Base-by-base conservation (phyloP, 2,329 filamentous ascomycete species). In the Sporothrix dimorphospora region DNA sequence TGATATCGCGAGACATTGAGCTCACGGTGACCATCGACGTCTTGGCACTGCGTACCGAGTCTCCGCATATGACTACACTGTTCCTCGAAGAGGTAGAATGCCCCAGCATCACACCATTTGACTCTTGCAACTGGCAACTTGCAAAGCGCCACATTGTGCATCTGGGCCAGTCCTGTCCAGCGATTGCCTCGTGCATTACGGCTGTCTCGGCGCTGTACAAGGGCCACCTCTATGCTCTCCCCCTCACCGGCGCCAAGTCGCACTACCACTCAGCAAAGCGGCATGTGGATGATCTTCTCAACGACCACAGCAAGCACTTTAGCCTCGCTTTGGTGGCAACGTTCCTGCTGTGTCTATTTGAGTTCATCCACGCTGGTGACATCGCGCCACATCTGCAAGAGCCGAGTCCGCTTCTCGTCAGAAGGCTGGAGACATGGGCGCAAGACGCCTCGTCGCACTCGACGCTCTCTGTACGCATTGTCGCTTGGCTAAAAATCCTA, bases 1-100 rank as follows among this genome's bases (percentile, higher is more conserved):
- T 68, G 27, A 68, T 68, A 30, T 68, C 65, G 9, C 65, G 65
- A 34, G 65, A 68, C 16, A 68, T 68, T 16, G 65, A 68, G 65
- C 65, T 68, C 42, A 68, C 65, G 4, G 45, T 47, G 42, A 68
- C 65, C n/a, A 68, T 68, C 24, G 65, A 68, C 27, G 27, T 68
- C 21, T n/a, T 68, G 42, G 65, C 42, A 4, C 27, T 68, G 14
- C 45, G 65, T 7, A 68, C 65, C 1, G 65, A 68, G 19, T 68
- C 65, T 8, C 65, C 57, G 40, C 57, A 61, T 19, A 61, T 30
- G 34, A 61, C 9, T 19, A 40, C 57, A 7, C 19, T 61, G 45
- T 68, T 68, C 27, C 27, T 68, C 12, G 65, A 68, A 12, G 45
- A 68, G 11, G 65, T 68, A 9, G 65, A 68, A n/a, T 68, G 65